phyloP scores from a whole-genome alignment of 2,329 filamentous ascomycete species.

The Fusarium armeniacum region DNA sequence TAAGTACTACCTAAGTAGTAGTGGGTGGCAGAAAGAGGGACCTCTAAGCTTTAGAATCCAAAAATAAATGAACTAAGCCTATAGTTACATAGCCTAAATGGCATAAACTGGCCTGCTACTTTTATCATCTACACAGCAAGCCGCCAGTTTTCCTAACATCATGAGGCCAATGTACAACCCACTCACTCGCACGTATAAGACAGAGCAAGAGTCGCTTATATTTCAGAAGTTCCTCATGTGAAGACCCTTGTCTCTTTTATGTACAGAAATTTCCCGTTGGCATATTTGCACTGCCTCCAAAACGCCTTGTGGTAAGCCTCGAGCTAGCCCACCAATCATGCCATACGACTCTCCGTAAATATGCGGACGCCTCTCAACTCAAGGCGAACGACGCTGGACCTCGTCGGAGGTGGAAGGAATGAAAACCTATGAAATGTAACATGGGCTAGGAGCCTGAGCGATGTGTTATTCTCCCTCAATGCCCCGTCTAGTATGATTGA shows the following conservation, averaged over 20 bases:
- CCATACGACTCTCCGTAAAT: not conserved
- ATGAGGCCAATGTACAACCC: too few relatives aligned
- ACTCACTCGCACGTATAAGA: not conserved
- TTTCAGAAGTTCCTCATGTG: not conserved
- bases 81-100: too few relatives aligned
- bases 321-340: constrained; percentile 2
- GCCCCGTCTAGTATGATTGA: not conserved
- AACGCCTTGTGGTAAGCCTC: constrained; percentile 32
- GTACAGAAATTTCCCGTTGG: not conserved
- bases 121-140: too few relatives aligned
- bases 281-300: constrained; percentile 13
- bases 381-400: not conserved
- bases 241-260: not conserved
- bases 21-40: too few relatives aligned
- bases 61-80: too few relatives aligned
- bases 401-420: not conserved
- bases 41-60: too few relatives aligned
- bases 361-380: not conserved
- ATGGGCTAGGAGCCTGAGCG: not conserved
- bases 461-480: not conserved
- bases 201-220: not conserved
- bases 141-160: too few relatives aligned
- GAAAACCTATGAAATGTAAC: not conserved
- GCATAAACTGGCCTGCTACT: too few relatives aligned
- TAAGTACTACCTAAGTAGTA: too few relatives aligned